Evolutionary conservation across 1,284 basidiomycete species (phyloP).

Genomic region (Inonotus obliquus): DNA sequence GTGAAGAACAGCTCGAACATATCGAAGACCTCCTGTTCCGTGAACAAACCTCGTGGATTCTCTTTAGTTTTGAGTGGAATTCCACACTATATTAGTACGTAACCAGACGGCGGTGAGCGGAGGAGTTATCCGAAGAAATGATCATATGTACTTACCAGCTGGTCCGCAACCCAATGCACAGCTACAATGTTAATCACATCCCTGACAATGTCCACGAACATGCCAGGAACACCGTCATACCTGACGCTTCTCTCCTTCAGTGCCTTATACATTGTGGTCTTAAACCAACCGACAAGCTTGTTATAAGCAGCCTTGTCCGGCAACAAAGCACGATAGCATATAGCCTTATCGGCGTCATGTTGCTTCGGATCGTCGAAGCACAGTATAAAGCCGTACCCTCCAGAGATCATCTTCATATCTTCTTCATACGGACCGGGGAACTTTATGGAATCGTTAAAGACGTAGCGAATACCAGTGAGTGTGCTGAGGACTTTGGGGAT

Average conservation of each 20-base stretch:
- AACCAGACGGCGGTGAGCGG: too few species aligned
- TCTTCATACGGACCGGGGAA: conserved; percentile 34
- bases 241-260: conserved; percentile 22
- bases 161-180: conserved; percentile 26
- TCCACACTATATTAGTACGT: conserved; percentile 21
- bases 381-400: conserved; percentile 31
- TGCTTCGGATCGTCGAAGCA: conserved; percentile 30
- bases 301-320: conserved; percentile 12
- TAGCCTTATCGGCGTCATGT: conserved; percentile 26
- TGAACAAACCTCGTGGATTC: conserved; percentile 29
- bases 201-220: conserved; percentile 31
- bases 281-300: conserved; percentile 17
- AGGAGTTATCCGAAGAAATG: too few species aligned
- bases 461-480: conserved; percentile 37
- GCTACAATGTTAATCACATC: conserved; percentile 31
- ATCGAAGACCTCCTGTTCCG: conserved; percentile 28
- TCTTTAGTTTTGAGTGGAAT: conserved; percentile 33
- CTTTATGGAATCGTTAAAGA: conserved; percentile 35
- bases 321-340: conserved; percentile 19
- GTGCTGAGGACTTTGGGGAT: conserved; percentile 39
- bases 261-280: conserved; percentile 16
- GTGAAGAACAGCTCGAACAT: conserved; percentile 27
- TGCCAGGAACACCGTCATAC: conserved; percentile 20
- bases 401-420: conserved; percentile 22
- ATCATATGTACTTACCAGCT: conserved; percentile 19